Evolutionary conservation across 2,329 filamentous ascomycete species (phyloP), one percentile per base, ranked within the genome.

Genomic region (Calonectria crousiana): DNA sequence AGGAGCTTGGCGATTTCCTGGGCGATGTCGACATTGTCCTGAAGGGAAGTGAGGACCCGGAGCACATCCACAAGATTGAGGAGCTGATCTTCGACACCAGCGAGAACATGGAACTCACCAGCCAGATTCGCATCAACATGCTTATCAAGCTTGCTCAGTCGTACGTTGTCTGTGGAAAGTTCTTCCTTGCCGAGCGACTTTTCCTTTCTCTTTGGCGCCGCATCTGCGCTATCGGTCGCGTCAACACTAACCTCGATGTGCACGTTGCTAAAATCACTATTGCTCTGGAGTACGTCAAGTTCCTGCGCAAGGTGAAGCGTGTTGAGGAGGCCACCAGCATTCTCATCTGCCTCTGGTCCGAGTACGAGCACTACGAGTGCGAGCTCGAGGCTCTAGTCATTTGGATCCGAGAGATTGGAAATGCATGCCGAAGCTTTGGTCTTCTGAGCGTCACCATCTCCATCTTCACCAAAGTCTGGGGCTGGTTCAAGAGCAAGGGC

Each of bases 131-230:
- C 67, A 80, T 86, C 32, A 78, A 78, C 1, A 81, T 85, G 69
- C 80, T 85, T 53, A 79, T 86, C 23, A 80, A 80, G 14, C 80
- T 86, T 2, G 85, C 84, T 0, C 73, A 78, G 23, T 80, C 82
- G 0, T 86, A 86, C 64, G 81, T 84, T 69, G 78, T 78, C 6
- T 80, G 82, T 13, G 76, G 81, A 28, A 79, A 84, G 70, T 79
- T 80, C 66, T 77, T 81, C 58, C 79, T 83, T 8, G 85, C 85
- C 0, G 85, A 86, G 78, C 82, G 82, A 26, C 80, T 86, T 9
- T 86, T 85, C 70, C 81, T 86, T 67, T 82, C 80, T 23, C 81
- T 87, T 10, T 87, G 85, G 85, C 82, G 84, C 8, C 82, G 82
- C n/a, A 79, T 86, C 62, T 85, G 83, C 10, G 77, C 81, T 30